Evolutionary conservation across 371 early-diverging fungal species (phyloP).

Genomic region (Apophysomyces trapeziformis): DNA sequence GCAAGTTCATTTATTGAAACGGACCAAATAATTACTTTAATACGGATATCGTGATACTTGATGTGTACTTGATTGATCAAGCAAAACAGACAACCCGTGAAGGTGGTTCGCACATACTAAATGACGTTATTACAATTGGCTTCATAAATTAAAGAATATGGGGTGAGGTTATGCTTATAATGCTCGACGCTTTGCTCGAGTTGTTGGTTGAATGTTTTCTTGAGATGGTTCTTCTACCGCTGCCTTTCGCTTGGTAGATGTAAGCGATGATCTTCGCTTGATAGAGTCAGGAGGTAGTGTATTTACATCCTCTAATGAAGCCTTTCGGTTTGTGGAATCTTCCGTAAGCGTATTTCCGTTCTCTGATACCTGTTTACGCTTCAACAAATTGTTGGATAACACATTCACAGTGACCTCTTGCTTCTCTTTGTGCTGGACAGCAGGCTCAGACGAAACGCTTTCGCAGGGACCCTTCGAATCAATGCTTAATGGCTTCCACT

Average conservation of each 20-base stretch:
- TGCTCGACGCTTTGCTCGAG: constrained; percentile 6
- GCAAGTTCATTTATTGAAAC: too few species aligned
- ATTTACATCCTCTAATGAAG: not conserved
- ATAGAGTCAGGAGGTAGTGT: not conserved
- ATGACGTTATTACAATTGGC: not conserved
- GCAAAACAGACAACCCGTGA: too few species aligned
- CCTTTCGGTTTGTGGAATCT: not conserved
- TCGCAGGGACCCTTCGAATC: not conserved
- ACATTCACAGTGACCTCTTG: not conserved
- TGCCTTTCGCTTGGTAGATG: not conserved
- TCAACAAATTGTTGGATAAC: not conserved
- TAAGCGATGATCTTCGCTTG: not conserved
- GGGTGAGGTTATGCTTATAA: not conserved
- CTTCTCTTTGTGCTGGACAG: not conserved
- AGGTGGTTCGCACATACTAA: too few species aligned
- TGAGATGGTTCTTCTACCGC: not conserved
- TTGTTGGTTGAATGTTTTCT: not conserved
- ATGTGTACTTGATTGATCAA: too few species aligned
- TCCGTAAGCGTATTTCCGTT: not conserved
- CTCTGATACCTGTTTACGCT: not conserved
- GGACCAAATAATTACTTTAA: too few species aligned
- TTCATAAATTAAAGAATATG: not conserved
- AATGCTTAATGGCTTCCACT: not conserved
- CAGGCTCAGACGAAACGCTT: not conserved
- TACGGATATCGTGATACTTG: too few species aligned